These are phyloP conservation scores for Chlorella sp. DNA, from an alignment of 139 green algal species.

Conservation along the genomic window DNA sequence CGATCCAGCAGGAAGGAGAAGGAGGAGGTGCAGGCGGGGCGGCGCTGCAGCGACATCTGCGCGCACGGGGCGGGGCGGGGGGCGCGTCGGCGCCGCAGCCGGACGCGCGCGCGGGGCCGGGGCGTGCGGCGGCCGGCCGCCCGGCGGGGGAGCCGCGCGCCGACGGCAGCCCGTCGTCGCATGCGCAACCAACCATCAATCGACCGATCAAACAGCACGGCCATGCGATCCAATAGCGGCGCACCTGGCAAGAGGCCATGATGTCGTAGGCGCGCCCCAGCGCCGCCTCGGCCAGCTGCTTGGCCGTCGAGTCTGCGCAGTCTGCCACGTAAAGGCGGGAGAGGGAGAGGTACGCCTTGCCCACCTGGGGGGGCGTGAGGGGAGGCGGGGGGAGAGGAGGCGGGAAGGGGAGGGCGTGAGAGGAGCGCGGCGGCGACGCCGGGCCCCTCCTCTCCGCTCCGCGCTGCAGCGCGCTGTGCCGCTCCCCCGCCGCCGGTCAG, in stretches of 20 bases:
- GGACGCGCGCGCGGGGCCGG: not conserved
- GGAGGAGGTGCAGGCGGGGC: slow-evolving; percentile 9
- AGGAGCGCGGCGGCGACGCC: not conserved
- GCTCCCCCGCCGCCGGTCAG: too few species aligned
- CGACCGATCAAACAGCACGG: not conserved
- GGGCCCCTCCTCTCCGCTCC: not conserved
- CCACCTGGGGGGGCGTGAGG: slow-evolving; percentile 14
- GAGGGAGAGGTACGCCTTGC: slow-evolving; percentile 30
- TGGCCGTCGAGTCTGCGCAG: not conserved
- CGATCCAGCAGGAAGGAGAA: slow-evolving; percentile 22
- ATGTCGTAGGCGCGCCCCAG: slow-evolving; percentile 19
- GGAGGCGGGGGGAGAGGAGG: not conserved
- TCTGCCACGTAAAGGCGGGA: slow-evolving; percentile 25
- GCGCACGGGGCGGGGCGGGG: not conserved
- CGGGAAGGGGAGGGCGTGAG: not conserved
- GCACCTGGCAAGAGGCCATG: slow-evolving; percentile 29
- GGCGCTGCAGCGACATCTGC: slow-evolving; percentile 22
- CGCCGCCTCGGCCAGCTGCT: slow-evolving; percentile 28
- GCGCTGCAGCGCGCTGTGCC: too few species aligned
- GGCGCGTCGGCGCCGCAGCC: not conserved
- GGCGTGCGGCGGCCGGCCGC: not conserved
- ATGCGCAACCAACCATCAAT: not conserved
- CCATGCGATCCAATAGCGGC: not conserved
- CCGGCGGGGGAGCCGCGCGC: not conserved
- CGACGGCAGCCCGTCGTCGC: not conserved